A percentile compares a stretch with the other conserved stretches of the same genome.
Evolutionary conservation across 768 basidiomycete species (phyloP).

Genomic region (Xerocomellus amylosporus): DNA sequence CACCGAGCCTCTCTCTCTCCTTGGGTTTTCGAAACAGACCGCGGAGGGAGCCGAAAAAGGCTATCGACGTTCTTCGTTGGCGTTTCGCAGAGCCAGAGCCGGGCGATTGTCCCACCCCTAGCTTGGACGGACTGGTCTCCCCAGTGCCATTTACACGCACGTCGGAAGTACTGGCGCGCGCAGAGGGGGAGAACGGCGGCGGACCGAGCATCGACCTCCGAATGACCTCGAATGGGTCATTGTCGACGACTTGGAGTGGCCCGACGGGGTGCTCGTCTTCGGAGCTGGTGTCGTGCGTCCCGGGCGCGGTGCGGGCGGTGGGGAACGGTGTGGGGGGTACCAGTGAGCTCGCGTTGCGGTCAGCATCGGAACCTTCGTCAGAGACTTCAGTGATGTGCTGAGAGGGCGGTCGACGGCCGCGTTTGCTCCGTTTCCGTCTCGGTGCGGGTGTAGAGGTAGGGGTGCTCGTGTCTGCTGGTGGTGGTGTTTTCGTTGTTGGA

Average conservation of each 20-base stretch:
- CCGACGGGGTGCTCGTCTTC: constrained; percentile 17
- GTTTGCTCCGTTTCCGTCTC: constrained; percentile 6
- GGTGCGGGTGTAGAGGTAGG: background rate
- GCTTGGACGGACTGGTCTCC: background rate
- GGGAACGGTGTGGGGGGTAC: background rate
- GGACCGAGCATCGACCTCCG: constrained; percentile 6
- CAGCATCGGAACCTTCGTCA: constrained; percentile 17
- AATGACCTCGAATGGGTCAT: constrained; percentile 24
- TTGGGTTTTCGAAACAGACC: constrained; percentile 28
- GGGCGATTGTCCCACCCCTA: background rate
- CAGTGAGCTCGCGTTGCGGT: background rate
- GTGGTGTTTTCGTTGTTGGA: background rate
- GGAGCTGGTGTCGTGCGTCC: constrained; percentile 13
- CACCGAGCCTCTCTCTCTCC: background rate
- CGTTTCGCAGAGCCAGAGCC: constrained; percentile 4
- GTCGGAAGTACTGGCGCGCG: background rate
- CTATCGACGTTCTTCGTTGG: constrained; percentile 20
- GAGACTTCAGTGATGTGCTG: constrained; percentile 24
- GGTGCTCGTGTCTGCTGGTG: background rate
- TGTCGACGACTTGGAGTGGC: constrained; percentile 24
- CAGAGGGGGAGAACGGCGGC: background rate
- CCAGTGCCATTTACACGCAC: background rate
- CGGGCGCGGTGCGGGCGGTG: background rate
- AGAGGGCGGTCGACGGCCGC: constrained; percentile 21
- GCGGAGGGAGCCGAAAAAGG: constrained; percentile 26